These are phyloP conservation scores for Phytopythium vexans DNA, from an alignment of 352 stramenopile genomes.

Conservation along the genomic window DNA sequence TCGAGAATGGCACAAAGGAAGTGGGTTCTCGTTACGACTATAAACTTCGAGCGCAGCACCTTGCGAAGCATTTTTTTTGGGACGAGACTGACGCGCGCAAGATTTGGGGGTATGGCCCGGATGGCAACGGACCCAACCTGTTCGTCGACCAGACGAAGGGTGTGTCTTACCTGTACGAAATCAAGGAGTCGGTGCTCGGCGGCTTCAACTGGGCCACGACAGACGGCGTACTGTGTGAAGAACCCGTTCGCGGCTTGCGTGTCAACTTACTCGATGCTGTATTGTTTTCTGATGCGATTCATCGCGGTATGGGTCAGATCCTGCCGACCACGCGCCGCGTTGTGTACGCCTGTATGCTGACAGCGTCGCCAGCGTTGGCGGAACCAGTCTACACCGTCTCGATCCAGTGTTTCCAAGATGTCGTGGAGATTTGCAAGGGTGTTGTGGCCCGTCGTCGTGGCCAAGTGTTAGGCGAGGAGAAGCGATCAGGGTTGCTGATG, in stretches of 20 bases:
- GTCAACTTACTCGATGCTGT: slow-evolving; percentile 99
- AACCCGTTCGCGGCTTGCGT: slow-evolving; percentile 95
- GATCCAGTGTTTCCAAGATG: slow-evolving; percentile 98
- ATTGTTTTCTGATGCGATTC: too few relatives aligned
- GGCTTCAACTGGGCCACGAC: slow-evolving; percentile 99
- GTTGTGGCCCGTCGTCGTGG: slow-evolving; percentile 98
- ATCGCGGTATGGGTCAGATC: slow-evolving; percentile 99
- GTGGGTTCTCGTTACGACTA: slow-evolving; percentile 90
- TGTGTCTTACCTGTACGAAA: slow-evolving; percentile 99
- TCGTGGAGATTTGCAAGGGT: slow-evolving; percentile 99
- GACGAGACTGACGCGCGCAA: slow-evolving; percentile 98
- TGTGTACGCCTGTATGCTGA: slow-evolving; percentile 97
- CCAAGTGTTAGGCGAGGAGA: slow-evolving; percentile 99
- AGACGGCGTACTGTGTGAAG: slow-evolving; percentile 97
- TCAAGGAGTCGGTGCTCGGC: too few relatives aligned
- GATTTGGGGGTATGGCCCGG: slow-evolving; percentile 99
- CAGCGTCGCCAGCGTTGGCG: slow-evolving; percentile 93
- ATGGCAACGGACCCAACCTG: too few relatives aligned
- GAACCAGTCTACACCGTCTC: slow-evolving; percentile 99
- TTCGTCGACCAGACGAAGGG: too few relatives aligned
- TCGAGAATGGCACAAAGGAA: slow-evolving; percentile 96
- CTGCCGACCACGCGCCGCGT: slow-evolving; percentile 98
- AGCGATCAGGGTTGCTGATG: slow-evolving; percentile 97
- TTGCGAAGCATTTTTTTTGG: slow-evolving; percentile 98
- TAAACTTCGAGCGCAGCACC: slow-evolving; percentile 96